Percentiles rank a stretch among this genome's conserved stretches.
Evolutionary conservation across 176 grass and related monocot genomes (phyloP).

Genomic region (Miscanthus lutarioriparius): DNA sequence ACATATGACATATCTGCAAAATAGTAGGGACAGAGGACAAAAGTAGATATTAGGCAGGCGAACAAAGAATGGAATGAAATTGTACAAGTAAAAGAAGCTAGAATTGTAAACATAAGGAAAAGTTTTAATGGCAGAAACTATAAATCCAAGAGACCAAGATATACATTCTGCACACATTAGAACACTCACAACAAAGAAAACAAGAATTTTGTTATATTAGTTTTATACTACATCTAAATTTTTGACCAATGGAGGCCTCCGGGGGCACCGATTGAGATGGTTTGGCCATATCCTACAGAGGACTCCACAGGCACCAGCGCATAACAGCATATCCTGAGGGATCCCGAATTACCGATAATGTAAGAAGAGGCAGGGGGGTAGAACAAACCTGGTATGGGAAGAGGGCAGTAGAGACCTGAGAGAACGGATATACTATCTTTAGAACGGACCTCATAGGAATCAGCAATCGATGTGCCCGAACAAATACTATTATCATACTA

Average conservation of each 20-base stretch:
- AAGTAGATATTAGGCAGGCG: slow-evolving; percentile 27
- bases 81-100: slow-evolving; percentile 24
- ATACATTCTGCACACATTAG: background rate
- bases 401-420: background rate
- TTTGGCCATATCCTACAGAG: background rate
- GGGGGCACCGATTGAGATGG: background rate
- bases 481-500: background rate
- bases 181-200: background rate
- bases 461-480: background rate
- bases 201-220: background rate
- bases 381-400: background rate
- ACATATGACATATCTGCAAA: slow-evolving; percentile 91
- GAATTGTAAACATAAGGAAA: slow-evolving; percentile 10
- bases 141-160: slow-evolving; percentile 11
- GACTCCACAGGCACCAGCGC: background rate
- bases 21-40: slow-evolving; percentile 28
- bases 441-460: background rate
- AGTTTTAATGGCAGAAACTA: background rate
- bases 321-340: background rate
- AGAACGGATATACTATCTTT: background rate
- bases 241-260: background rate
- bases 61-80: slow-evolving; percentile 1
- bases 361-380: background rate
- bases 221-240: background rate
- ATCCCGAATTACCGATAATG: background rate